Evolutionary conservation across 192 early-diverging fungal species (phyloP).

Genomic region (Ambispora gerdemannii): DNA sequence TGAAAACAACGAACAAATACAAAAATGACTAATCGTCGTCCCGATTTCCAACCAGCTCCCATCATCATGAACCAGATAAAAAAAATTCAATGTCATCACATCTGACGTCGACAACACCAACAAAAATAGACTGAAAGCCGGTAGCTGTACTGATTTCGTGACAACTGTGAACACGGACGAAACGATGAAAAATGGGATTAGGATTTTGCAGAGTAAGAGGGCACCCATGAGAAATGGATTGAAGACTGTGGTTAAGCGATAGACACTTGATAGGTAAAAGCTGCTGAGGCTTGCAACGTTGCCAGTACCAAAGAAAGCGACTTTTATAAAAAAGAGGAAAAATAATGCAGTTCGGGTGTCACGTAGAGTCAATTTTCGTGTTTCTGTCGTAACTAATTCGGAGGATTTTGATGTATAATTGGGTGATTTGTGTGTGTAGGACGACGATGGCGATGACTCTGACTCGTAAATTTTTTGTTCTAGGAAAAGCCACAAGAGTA

Average conservation of each 20-base stretch:
- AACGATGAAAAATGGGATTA: slow-evolving; percentile 93
- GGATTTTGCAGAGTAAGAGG: slow-evolving; percentile 82
- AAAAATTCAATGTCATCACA: slow-evolving; percentile 94
- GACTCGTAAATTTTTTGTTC: slow-evolving; percentile 55
- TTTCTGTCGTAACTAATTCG: too few relatives aligned
- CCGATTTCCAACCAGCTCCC: slow-evolving; percentile 98
- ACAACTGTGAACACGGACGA: slow-evolving; percentile 81
- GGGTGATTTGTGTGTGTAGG: too few relatives aligned
- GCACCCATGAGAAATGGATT: slow-evolving; percentile 86
- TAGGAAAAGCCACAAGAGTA: slow-evolving; percentile 74
- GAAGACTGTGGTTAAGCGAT: slow-evolving; percentile 86
- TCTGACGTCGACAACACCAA: slow-evolving; percentile 85
- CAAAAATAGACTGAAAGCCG: slow-evolving; percentile 84
- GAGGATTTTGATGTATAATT: too few relatives aligned
- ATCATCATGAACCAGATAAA: slow-evolving; percentile 87
- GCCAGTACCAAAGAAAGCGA: slow-evolving; percentile 95
- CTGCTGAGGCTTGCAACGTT: slow-evolving; percentile 86
- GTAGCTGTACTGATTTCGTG: slow-evolving; percentile 69
- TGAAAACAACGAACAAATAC: slow-evolving; percentile 88
- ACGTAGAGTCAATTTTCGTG: slow-evolving; percentile 44
- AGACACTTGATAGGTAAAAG: slow-evolving; percentile 86
- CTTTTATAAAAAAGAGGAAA: slow-evolving; percentile 88
- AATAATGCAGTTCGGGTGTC: slow-evolving; percentile 64
- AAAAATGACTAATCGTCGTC: slow-evolving; percentile 93
- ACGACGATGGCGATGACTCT: not conserved